These are phyloP conservation scores for Theileria sp. DNA, from an alignment of 169 alveolate genomes.

Conservation along the genomic window DNA sequence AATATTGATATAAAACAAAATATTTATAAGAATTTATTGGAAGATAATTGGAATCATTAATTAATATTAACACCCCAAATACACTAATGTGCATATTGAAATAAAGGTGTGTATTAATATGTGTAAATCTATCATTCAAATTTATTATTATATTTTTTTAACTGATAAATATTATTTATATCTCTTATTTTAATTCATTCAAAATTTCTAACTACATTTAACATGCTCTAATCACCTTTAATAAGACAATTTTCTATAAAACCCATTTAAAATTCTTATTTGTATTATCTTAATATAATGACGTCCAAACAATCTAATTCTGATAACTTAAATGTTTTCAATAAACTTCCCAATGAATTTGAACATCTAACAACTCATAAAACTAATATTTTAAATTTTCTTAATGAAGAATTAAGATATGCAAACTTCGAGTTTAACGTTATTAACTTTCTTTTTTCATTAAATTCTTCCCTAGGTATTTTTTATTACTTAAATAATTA, in stretches of 20 bases:
- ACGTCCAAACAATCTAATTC: background rate
- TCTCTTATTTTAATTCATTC: background rate
- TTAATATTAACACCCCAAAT: constrained; percentile 1
- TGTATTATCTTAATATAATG: background rate
- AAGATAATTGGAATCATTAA: constrained; percentile 12
- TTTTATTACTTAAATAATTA: background rate
- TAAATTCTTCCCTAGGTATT: constrained; percentile 11
- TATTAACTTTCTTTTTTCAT: background rate
- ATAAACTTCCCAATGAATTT: constrained; percentile 28
- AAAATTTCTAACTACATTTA: background rate
- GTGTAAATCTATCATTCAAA: background rate
- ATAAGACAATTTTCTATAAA: background rate
- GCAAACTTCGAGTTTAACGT: constrained; percentile 37
- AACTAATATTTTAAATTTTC: constrained; percentile 24
- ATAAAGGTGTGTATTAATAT: background rate
- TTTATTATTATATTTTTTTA: background rate
- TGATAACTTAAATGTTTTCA: background rate
- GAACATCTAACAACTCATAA: constrained; percentile 28
- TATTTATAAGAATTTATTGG: background rate
- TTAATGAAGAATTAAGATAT: constrained; percentile 29
- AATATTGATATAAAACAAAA: background rate
- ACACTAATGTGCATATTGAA: constrained; percentile 18
- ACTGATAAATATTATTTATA: background rate
- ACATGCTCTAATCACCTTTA: background rate
- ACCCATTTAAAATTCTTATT: background rate